Evolutionary conservation across 2,329 filamentous ascomycete species (phyloP).

Genomic region (Beauveria sp.): DNA sequence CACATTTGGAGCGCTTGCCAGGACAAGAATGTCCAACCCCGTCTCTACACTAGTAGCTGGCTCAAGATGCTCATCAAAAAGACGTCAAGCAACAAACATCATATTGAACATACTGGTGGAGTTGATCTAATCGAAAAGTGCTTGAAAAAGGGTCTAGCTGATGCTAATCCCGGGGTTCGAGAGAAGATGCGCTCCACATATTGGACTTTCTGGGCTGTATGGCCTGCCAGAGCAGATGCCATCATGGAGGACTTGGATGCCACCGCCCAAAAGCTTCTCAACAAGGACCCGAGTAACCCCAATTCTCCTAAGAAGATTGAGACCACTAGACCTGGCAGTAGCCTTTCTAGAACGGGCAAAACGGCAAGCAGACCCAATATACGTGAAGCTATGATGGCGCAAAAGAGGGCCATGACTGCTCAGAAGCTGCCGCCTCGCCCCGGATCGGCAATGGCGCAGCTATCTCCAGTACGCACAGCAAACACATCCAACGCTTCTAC

Average conservation of each 20-base stretch:
- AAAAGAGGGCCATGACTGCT: slow-evolving; percentile 57
- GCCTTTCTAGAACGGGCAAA: slow-evolving; percentile 57
- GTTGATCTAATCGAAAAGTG: slow-evolving; percentile 80
- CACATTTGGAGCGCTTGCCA: slow-evolving; percentile 76
- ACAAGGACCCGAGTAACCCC: slow-evolving; percentile 78
- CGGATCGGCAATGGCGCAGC: slow-evolving; percentile 56
- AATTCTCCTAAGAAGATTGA: slow-evolving; percentile 54
- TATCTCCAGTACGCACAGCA: slow-evolving; percentile 42
- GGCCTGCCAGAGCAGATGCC: slow-evolving; percentile 67
- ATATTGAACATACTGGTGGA: slow-evolving; percentile 78
- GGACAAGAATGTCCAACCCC: slow-evolving; percentile 88
- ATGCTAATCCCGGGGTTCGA: slow-evolving; percentile 83
- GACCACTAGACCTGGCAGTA: slow-evolving; percentile 46
- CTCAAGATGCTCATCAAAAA: slow-evolving; percentile 73
- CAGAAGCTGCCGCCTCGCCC: slow-evolving; percentile 49
- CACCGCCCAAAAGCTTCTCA: slow-evolving; percentile 70
- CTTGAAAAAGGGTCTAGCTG: slow-evolving; percentile 78
- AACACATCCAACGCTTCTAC: slow-evolving; percentile 26
- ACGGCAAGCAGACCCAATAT: slow-evolving; percentile 56
- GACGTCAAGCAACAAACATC: slow-evolving; percentile 68
- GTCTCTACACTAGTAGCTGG: slow-evolving; percentile 74
- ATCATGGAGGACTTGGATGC: slow-evolving; percentile 73
- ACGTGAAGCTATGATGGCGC: slow-evolving; percentile 76
- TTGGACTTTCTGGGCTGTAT: slow-evolving; percentile 73
- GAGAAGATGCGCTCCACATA: slow-evolving; percentile 80